phyloP scores from a whole-genome alignment of 2,329 filamentous ascomycete genomes.

The Neoarthrinium moseri region DNA sequence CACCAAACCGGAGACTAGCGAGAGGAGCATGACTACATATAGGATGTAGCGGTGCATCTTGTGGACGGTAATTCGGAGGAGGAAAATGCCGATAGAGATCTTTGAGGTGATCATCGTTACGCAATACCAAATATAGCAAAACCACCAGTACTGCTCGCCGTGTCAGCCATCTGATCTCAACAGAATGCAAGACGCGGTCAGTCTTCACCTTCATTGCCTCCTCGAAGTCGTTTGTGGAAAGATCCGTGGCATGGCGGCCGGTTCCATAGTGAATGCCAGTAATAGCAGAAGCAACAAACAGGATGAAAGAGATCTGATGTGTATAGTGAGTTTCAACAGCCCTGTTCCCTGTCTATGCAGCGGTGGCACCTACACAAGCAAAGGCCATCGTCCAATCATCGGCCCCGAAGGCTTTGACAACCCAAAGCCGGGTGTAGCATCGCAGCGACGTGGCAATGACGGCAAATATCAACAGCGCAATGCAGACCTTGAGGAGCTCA shows the following conservation, averaged over 20 bases:
- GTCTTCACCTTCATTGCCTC: constrained; percentile 5
- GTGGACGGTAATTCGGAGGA: constrained; percentile 16
- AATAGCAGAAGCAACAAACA: constrained; percentile 1
- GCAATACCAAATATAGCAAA: constrained; percentile 14
- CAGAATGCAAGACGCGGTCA: background rate
- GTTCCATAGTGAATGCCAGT: constrained; percentile 6
- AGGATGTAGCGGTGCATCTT: constrained; percentile 15
- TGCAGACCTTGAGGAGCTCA: background rate
- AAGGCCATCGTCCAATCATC: constrained; percentile 7
- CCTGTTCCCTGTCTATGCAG: background rate
- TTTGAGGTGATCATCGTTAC: constrained; percentile 16
- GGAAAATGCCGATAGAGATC: constrained; percentile 16
- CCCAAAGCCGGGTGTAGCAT: background rate
- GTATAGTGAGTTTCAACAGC: background rate
- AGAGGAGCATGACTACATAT: constrained; percentile 12
- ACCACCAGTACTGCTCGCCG: constrained; percentile 4
- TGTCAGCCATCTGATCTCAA: no score
- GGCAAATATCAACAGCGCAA: background rate
- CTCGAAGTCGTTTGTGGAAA: background rate
- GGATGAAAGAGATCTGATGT: background rate
- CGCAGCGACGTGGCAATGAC: background rate
- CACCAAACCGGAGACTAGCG: constrained; percentile 12
- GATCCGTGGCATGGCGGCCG: constrained; percentile 1
- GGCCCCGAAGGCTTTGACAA: constrained; percentile 3
- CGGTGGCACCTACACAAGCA: background rate